Evolutionary conservation across 2,329 filamentous ascomycete genomes (phyloP), one percentile per base, ranked within the genome.

Genomic region (Cladophialophora exuberans): DNA sequence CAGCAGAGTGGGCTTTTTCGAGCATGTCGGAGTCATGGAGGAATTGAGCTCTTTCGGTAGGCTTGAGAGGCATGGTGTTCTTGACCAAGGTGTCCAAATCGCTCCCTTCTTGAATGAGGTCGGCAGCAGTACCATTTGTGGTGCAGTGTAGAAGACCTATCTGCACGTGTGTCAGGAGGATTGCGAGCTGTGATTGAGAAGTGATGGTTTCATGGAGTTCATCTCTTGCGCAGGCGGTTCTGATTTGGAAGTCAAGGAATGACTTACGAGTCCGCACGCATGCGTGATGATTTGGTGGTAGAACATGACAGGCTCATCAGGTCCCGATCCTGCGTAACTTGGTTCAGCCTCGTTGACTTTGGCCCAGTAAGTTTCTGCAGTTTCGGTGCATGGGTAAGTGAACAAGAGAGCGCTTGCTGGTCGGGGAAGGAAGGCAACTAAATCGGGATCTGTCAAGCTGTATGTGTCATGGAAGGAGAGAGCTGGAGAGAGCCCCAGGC

Each of bases 241-340:
- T n/a, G n/a, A n/a, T n/a, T n/a, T n/a, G n/a, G n/a, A n/a, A n/a
- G n/a, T n/a, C n/a, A n/a, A n/a, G n/a, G n/a, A n/a, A n/a, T n/a
- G n/a, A n/a, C n/a, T n/a, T n/a, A n/a, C n/a, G n/a, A 79, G 70
- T 0, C 82, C 83, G 62, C 83, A 85, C 0, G 81, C 79, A 62
- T 84, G 72, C 13, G 77, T 74, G 52, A 84, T 83, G 1, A 79
- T 84, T 61, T 85, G 82, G 56, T 74, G 76, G 66, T 82, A 83
- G 81, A 81, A 85, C 18, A 83, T 68, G 3, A 83, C 75, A 0
- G 80, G 79, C 54, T 84, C 80, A 1, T 70, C 60, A 0, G 71
- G 66, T 18, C 81, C 81, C 17, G 64, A 73, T 7, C 74, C 75
- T 3, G 71, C 61, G 61, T 84, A 83, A 6, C 71, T 66, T 23